phyloP scores from a whole-genome alignment of 768 basidiomycete species.

The Neoboletus magnificus region DNA sequence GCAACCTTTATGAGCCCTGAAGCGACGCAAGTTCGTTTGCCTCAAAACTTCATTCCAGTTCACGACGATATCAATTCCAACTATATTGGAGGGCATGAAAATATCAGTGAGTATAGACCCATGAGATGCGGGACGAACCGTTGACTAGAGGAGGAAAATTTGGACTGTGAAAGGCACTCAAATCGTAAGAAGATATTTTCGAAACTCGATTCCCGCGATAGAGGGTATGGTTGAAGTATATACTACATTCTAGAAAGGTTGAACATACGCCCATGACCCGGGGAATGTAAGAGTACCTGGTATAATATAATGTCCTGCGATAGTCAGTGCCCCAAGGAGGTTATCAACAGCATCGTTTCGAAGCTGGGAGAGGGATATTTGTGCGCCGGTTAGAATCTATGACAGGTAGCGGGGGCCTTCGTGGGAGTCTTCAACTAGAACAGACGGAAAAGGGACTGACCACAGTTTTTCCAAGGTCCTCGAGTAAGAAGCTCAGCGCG shows the following conservation, averaged over 20 bases:
- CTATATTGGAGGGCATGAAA: conserved; percentile 34
- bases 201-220: conserved; percentile 84
- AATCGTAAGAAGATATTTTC: conserved; percentile 77
- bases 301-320: conserved; percentile 89
- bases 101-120: not conserved
- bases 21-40: conserved; percentile 74
- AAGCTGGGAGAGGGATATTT: conserved; percentile 87
- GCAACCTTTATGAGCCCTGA: conserved; percentile 75
- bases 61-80: conserved; percentile 86
- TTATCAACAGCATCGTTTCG: conserved; percentile 96
- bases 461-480: conserved; percentile 90
- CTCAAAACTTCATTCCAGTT: conserved; percentile 88
- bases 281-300: conserved; percentile 53
- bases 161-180: conserved; percentile 82
- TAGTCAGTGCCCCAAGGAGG: conserved; percentile 80
- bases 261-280: not conserved
- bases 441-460: conserved; percentile 38
- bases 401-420: not conserved
- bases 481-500: conserved; percentile 85
- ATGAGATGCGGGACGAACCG: conserved; percentile 38
- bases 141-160: conserved; percentile 82
- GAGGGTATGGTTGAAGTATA: conserved; percentile 89
- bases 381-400: conserved; percentile 88
- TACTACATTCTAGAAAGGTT: conserved; percentile 60
- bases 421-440: not conserved